Percentiles rank a stretch among this genome's conserved stretches.
These are phyloP conservation scores for Ophiocordyceps robertsii DNA, from an alignment of 2,329 filamentous ascomycete genomes.

Conservation along the genomic window DNA sequence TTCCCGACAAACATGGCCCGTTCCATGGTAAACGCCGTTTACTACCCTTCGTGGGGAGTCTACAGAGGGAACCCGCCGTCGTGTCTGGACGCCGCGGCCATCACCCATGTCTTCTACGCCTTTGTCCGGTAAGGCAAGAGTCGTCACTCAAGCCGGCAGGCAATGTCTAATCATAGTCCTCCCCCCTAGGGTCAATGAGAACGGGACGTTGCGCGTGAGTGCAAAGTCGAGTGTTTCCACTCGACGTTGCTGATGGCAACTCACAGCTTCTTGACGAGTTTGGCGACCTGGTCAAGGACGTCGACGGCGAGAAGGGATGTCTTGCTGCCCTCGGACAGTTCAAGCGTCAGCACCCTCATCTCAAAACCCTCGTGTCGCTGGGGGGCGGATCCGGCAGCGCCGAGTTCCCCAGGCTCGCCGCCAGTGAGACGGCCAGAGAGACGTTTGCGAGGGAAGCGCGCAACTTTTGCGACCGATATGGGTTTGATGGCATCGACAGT, in stretches of 20 bases:
- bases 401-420: constrained; percentile 45
- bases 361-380: constrained; percentile 49
- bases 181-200: too few relatives aligned
- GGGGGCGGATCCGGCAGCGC: constrained; percentile 51
- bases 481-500: too few relatives aligned
- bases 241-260: background rate
- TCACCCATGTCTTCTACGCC: constrained; percentile 53
- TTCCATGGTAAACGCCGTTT: too few relatives aligned
- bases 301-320: constrained; percentile 47
- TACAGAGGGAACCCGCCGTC: constrained; percentile 38
- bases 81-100: constrained; percentile 36
- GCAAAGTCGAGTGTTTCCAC: background rate
- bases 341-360: constrained; percentile 39
- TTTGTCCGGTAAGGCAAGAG: constrained; percentile 34
- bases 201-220: too few relatives aligned
- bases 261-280: constrained; percentile 41
- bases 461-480: too few relatives aligned
- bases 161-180: background rate
- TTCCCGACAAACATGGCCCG: too few relatives aligned
- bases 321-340: constrained; percentile 44
- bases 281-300: constrained; percentile 45
- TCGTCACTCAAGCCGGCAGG: too few relatives aligned
- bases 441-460: constrained; percentile 29
- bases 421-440: constrained; percentile 28
- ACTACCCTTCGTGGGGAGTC: too few relatives aligned